A percentile compares a stretch with the other conserved stretches of the same genome.
Conservation (phyloP, 2,329 filamentous ascomycete genomes). For the Aspergillus tamarii region DNA sequence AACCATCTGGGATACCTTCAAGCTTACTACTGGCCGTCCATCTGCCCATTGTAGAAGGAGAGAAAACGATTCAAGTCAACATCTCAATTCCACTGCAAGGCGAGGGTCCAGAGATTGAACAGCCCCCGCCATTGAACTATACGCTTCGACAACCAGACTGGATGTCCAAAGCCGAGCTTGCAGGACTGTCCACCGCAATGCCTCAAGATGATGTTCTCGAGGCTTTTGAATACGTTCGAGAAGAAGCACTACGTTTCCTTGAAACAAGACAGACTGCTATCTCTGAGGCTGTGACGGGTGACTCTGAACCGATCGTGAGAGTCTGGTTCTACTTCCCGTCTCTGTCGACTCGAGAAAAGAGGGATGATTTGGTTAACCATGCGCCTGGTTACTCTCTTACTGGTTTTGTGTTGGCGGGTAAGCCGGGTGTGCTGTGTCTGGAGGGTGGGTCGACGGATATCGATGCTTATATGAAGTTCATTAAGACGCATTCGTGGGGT, state of each 20-base stretch:
- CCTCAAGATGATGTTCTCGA: constrained; percentile 50
- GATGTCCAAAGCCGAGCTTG: constrained; percentile 55
- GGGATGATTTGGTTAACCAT: constrained; percentile 59
- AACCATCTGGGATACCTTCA: constrained; percentile 21
- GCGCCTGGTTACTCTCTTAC: constrained; percentile 58
- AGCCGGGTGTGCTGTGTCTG: constrained; percentile 53
- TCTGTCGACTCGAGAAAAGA: constrained; percentile 61
- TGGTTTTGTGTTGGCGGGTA: constrained; percentile 63
- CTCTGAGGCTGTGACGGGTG: background rate
- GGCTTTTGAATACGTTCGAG: constrained; percentile 50
- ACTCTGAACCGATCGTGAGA: constrained; percentile 44
- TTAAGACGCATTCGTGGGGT: constrained; percentile 66
- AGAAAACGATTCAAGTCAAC: constrained; percentile 33
- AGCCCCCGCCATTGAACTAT: constrained; percentile 30
- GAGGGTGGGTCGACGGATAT: constrained; percentile 48
- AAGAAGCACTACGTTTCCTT: constrained; percentile 38
- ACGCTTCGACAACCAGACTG: constrained; percentile 54
- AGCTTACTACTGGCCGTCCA: constrained; percentile 28
- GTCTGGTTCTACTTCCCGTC: constrained; percentile 69
- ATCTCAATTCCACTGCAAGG: constrained; percentile 32
- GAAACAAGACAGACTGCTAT: constrained; percentile 18
- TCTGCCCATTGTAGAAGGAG: constrained; percentile 28
- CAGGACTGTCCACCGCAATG: constrained; percentile 43
- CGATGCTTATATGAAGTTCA: constrained; percentile 65
- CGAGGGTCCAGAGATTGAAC: constrained; percentile 18